Percentiles rank a stretch among this genome's conserved stretches.
These are phyloP conservation scores for Aegilops speltoides DNA, from an alignment of 176 grass and related monocot genomes.

Conservation along the genomic window DNA sequence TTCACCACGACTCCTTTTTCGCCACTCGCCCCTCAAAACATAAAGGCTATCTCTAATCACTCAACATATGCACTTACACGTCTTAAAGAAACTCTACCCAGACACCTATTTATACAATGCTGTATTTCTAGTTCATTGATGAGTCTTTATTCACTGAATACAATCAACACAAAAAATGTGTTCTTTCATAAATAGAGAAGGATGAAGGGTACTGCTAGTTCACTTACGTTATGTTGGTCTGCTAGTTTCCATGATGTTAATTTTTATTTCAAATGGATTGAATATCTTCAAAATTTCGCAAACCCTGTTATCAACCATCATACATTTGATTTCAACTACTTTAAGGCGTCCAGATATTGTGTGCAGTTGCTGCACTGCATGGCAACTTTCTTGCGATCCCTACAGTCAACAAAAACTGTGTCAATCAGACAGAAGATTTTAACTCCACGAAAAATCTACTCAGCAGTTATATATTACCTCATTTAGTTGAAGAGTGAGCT, in stretches of 20 bases:
- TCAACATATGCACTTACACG: no score
- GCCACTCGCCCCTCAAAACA: neutral
- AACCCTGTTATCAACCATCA: neutral
- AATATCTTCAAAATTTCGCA: neutral
- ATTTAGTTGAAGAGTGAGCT: no score
- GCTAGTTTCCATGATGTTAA: neutral
- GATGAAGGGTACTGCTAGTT: neutral
- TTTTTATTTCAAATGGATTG: neutral
- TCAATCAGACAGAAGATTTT: neutral
- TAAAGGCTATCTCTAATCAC: neutral
- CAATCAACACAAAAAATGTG: neutral
- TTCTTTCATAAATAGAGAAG: neutral
- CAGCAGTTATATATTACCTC: no score
- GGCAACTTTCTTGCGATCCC: neutral
- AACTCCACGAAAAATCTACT: neutral
- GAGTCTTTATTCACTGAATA: no score
- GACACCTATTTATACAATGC: no score
- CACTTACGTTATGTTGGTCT: neutral
- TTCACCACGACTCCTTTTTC: neutral
- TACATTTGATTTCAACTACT: slow-evolving; percentile 16
- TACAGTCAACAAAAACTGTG: neutral
- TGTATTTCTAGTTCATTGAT: no score
- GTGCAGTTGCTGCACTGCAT: neutral
- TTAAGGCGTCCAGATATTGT: neutral
- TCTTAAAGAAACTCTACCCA: no score